Percentiles rank a stretch among this genome's conserved stretches.
phyloP scores from a whole-genome alignment of 257 asterid genomes.

The Gardenia jasminoides region DNA sequence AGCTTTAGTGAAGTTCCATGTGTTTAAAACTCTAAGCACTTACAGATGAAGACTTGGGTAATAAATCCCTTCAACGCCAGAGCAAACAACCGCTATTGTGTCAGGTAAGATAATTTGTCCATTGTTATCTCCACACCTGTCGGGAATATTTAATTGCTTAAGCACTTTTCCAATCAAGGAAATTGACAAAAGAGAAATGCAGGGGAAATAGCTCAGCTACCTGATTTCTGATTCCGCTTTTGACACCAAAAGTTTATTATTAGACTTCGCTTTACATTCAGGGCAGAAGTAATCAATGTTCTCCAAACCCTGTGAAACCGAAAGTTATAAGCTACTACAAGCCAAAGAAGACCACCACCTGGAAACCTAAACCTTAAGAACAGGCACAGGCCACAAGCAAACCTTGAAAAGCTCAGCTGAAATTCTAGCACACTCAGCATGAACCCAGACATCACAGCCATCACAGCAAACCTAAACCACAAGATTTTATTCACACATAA shows the following conservation, averaged over 20 bases:
- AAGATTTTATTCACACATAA: background rate
- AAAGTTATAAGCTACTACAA: background rate
- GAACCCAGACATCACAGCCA: constrained; percentile 94
- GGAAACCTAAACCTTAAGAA: background rate
- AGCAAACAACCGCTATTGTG: constrained; percentile 69
- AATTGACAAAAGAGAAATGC: constrained; percentile 14
- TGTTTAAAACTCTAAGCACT: constrained; percentile 28
- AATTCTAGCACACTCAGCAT: constrained; percentile 82
- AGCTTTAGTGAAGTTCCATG: background rate
- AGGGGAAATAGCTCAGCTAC: constrained; percentile 33
- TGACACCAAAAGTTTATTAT: constrained; percentile 30
- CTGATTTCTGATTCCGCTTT: constrained; percentile 34
- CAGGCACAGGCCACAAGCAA: constrained; percentile 19
- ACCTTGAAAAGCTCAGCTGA: constrained; percentile 65
- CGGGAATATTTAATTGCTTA: constrained; percentile 7
- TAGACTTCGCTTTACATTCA: constrained; percentile 62
- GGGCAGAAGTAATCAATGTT: constrained; percentile 72
- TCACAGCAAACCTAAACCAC: constrained; percentile 76
- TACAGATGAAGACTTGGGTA: constrained; percentile 78
- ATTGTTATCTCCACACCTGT: constrained; percentile 48
- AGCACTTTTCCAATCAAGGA: constrained; percentile 4
- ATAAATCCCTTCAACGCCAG: constrained; percentile 71
- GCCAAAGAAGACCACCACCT: background rate
- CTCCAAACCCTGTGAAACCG: constrained; percentile 54
- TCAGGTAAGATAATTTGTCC: constrained; percentile 50